Base-by-base conservation (phyloP, 2,329 filamentous ascomycete genomes). In the Ilyonectria destructans region DNA sequence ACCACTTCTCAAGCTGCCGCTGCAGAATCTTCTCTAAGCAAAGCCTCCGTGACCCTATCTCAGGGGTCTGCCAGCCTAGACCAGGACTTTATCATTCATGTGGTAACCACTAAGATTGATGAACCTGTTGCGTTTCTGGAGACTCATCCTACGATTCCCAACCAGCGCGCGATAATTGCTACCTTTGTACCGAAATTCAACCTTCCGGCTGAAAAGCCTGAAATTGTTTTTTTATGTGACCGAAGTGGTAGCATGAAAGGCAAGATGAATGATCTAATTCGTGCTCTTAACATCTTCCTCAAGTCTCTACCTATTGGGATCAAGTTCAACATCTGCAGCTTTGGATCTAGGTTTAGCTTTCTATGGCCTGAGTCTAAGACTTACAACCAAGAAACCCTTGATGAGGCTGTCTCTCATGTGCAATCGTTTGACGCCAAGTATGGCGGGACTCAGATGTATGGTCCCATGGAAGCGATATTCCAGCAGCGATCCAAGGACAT, bases 141-240 rank as follows among this genome's bases (percentile, higher is more conserved):
- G 76, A 86, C 82, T 0, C 92, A 94, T 71, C 87, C 90, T 0
- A 86, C 81, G 0, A 83, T 92, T 3, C 82, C 86, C 0, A 84
- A 88, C 60, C 90, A 92, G 52, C 85, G 89, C 3, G 91, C 91
- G 0, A 75, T 94, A 61, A 93, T 94, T 91, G 82, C 87, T 0
- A 93, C 91, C 0, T 81, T 94, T 1, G 90, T 93, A 0, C 92
- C 92, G 1, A 90, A 89, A 69, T 93, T 93, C 79, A 83, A 84
- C 13, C 81, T 93, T 0, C 88, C 88, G 0, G 76, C 85, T 0
- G 82, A 85, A 9, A 80, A 77, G 60, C 83, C 84, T 3, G 92
- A 95, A 75, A 85, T 94, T 21, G 88, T 94, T 15, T 94, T 95
- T 71, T 81, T 95, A 4, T 91, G 90, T 62, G 92, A 95, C 76